Base-by-base conservation (phyloP, 371 early-diverging fungal genomes). In the Mucor circinelloides region DNA sequence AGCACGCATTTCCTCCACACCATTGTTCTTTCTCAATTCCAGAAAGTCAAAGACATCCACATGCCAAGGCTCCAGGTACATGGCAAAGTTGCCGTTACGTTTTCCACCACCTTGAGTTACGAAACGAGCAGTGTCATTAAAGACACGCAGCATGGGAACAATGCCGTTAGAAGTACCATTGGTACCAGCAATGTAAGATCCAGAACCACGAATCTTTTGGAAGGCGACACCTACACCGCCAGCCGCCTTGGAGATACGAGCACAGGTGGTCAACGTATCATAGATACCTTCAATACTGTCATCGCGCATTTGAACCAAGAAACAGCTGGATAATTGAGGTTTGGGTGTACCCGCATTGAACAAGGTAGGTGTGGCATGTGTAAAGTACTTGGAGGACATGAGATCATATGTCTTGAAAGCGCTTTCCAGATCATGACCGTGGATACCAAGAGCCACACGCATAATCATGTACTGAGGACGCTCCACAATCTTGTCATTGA, bases 21-120 rank as follows among this genome's bases (percentile, higher is more conserved):
- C 99, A 59, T 95, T 95, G 88, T 99, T 99, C 89, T 99, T 99
- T 81, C 95, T 92, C 69, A 99, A 81, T 64, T 99, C 99, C 63
- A 99, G 79, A 81, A 99, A 99, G 58, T 96, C 97, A 80, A 99
- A 98, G 15, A 99, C 90, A 77, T 99, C 99, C 5, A 95, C 88
- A 75, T 99, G 99, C 99, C 99, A 99, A 10, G 99, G 99, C 81
- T 99, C 99, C 48, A 99, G 84, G 80, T 97, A 99, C 73, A 99
- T 92, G 62, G 99, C 99, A 82, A 99, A 98, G 7, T 98, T 97
- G n/a, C 99, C 98, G 3, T 98, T 97, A 25, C 99, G 91, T 87
- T 98, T 99, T 85, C 98, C 98, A 48, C 99, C 99, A 57, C 99
- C 99, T 81, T 99, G 99, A 77, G 98, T 97, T 19, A 99, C 98